Conservation (phyloP, 768 basidiomycete genomes). For the Neoboletus brunneissimus region DNA sequence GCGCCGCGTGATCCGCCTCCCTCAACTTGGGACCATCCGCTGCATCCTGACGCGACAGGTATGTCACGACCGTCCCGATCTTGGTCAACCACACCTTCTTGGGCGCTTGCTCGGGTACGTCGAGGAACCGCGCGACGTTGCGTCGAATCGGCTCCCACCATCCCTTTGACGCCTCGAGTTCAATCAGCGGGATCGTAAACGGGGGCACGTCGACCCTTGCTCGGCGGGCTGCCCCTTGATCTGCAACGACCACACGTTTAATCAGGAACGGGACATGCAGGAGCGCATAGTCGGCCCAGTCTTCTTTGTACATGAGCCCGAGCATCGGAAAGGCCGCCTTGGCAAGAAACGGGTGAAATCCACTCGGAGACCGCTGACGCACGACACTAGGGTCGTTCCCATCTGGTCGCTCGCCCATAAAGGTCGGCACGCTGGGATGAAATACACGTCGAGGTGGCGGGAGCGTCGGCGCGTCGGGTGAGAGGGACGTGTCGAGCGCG, state of each 20-base stretch:
- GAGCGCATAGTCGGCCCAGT: slow-evolving; percentile 74
- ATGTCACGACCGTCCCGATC: slow-evolving; percentile 56
- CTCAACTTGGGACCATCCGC: slow-evolving; percentile 48
- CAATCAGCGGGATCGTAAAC: slow-evolving; percentile 41
- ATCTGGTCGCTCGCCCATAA: slow-evolving; percentile 42
- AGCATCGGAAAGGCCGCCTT: slow-evolving; percentile 75
- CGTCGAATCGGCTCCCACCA: slow-evolving; percentile 71
- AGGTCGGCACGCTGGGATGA: slow-evolving; percentile 65
- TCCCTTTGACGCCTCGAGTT: slow-evolving; percentile 41
- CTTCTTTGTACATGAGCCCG: slow-evolving; percentile 63
- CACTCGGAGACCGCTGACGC: slow-evolving; percentile 49
- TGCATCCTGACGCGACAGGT: slow-evolving; percentile 62
- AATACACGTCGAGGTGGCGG: slow-evolving; percentile 71
- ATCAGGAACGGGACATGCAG: slow-evolving; percentile 70
- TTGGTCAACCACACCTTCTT: slow-evolving; percentile 16
- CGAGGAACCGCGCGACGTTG: slow-evolving; percentile 44
- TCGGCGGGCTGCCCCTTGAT: slow-evolving; percentile 61
- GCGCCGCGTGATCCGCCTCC: slow-evolving; percentile 52
- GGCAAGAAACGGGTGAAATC: slow-evolving; percentile 68
- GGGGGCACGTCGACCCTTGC: slow-evolving; percentile 23
- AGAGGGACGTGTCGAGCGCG: slow-evolving; percentile 50
- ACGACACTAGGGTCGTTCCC: slow-evolving; percentile 32
- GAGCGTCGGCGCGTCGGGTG: slow-evolving; percentile 48
- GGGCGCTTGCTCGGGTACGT: slow-evolving; percentile 21
- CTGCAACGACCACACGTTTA: slow-evolving; percentile 74